These are phyloP conservation scores for Cruciata laevipes DNA, from an alignment of 257 asterid genomes.

Conservation along the genomic window DNA sequence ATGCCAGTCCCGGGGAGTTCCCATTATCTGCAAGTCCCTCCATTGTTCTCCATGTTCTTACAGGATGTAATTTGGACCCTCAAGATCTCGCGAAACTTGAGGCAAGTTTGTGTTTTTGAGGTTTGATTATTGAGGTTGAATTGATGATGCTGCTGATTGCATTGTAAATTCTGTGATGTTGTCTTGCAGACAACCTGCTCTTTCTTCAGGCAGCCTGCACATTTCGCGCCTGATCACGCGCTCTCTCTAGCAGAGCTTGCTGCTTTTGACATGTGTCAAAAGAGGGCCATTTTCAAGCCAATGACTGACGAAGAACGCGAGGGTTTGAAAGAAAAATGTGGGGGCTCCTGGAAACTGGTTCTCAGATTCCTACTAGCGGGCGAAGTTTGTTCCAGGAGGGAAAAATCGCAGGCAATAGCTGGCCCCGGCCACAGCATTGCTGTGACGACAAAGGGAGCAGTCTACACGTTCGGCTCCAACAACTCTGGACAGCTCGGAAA, in stretches of 20 bases:
- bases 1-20: conserved; percentile 84
- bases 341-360: conserved; percentile 96
- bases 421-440: conserved; percentile 99
- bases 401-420: conserved; percentile 91
- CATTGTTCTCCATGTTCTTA: conserved; percentile 86
- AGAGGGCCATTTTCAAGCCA: conserved; percentile 85
- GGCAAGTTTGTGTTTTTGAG: conserved; percentile 54
- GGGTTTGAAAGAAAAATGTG: conserved; percentile 62
- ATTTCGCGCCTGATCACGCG: conserved; percentile 64
- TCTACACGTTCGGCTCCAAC: conserved; percentile 82
- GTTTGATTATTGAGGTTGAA: conserved; percentile 15
- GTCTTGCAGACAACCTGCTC: conserved; percentile 84
- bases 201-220: conserved; percentile 86
- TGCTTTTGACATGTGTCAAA: conserved; percentile 93
- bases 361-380: conserved; percentile 88
- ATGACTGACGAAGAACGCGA: conserved; percentile 57
- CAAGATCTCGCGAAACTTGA: conserved; percentile 93
- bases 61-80: conserved; percentile 75
- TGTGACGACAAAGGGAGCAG: conserved; percentile 81
- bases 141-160: conserved; percentile 68
- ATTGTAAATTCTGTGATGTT: conserved; percentile 23
- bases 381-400: conserved; percentile 83
- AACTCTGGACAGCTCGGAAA: conserved; percentile 94
- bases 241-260: conserved; percentile 97
- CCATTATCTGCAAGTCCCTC: conserved; percentile 95